Percentiles rank a stretch among this genome's conserved stretches.
phyloP scores from a whole-genome alignment of 2,329 filamentous ascomycete species.

The Xylaria sp. region DNA sequence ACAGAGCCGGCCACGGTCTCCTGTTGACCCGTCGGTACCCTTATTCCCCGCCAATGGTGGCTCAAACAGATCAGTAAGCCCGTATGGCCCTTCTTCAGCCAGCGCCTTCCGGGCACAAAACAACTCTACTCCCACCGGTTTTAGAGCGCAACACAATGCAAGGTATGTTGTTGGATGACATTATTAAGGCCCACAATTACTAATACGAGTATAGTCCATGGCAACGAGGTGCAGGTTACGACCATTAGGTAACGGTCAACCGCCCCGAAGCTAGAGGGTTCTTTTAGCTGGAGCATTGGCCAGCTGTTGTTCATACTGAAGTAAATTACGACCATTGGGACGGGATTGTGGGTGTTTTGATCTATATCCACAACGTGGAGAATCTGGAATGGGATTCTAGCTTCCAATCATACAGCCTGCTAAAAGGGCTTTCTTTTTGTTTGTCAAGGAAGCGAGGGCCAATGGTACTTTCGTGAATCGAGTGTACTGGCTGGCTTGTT shows the following conservation, averaged over 20 bases:
- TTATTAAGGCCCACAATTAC: constrained; percentile 41
- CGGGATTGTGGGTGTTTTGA: constrained; percentile 48
- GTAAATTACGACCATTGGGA: constrained; percentile 48
- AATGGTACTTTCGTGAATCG: constrained; percentile 15
- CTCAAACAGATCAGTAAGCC: constrained; percentile 45
- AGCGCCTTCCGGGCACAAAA: constrained; percentile 53
- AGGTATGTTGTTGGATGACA: constrained; percentile 53
- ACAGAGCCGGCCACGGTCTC: constrained; percentile 56
- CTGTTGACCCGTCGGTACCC: constrained; percentile 62
- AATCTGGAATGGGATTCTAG: constrained; percentile 40
- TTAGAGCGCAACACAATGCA: constrained; percentile 56
- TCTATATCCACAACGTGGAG: constrained; percentile 45
- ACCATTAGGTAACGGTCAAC: constrained; percentile 53
- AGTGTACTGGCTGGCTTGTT: constrained; percentile 11
- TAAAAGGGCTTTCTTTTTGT: constrained; percentile 22
- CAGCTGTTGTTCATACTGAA: constrained; percentile 45
- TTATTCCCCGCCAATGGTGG: constrained; percentile 58
- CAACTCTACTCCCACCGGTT: constrained; percentile 55
- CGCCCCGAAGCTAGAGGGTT: constrained; percentile 42
- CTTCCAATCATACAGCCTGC: constrained; percentile 36
- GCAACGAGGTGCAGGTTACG: constrained; percentile 68
- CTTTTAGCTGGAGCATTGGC: constrained; percentile 42
- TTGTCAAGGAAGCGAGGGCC: constrained; percentile 18
- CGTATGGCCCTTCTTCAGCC: constrained; percentile 50
- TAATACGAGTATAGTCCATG: constrained; percentile 56